Evolutionary conservation across 1,284 basidiomycete species (phyloP), one percentile per base, ranked within the genome.

Genomic region (Exobasidium cylindrosporum): DNA sequence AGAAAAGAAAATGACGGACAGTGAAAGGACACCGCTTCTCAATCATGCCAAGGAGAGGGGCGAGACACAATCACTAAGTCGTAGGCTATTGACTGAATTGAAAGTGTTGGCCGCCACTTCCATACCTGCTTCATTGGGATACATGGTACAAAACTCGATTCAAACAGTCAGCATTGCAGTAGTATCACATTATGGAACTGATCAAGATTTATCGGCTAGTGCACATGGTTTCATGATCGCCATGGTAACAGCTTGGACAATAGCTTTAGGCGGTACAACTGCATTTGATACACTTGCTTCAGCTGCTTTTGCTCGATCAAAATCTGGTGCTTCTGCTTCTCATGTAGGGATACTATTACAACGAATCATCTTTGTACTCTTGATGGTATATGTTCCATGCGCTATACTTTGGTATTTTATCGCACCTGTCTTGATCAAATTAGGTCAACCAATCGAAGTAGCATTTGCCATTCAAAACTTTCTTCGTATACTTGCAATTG

Each of bases 231-330:
- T 88, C 71, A 89, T 89, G 88, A 80, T 89, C 66, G 88, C 88
- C 17, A 88, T 86, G 76, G 88, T 89, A 31, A 87, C 87, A 87
- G 88, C 85, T 10, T 65, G 88, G 87, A 87, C 86, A 70, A 83
- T 89, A 61, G 88, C 88, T 3, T 83, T 90, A 23, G 88, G 88
- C 11, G 88, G 88, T 21, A 87, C 88, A 1, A 89, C 88, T 1
- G 88, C 88, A 7, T 82, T 89, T 31, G 88, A 89, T 77, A 89
- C 88, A 0, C 82, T 89, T 59, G 88, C 88, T 45, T 89, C 88
- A 3, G 87, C 88, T 69, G 84, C 87, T 0, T 89, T 46, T 29
- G n/a, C 56, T 11, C 56, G 29, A 11, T 31, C 56, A 17, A 35
- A 47, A 21, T 88, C 88, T 6, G 87, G 87, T 30, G 84, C 85